Conservation (phyloP, 441 rosid genomes). For the Sinapis alba region DNA sequence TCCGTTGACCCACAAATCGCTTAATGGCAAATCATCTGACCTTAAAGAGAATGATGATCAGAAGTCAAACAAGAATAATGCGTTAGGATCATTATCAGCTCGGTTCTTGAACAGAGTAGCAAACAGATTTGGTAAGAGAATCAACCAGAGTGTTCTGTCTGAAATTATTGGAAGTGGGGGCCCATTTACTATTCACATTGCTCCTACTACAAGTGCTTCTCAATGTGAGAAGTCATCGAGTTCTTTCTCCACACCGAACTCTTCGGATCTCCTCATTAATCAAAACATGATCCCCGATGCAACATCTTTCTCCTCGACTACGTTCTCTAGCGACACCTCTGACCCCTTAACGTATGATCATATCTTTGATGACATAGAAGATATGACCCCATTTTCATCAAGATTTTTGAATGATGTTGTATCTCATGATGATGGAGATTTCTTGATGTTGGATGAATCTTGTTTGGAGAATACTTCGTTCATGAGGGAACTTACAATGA, state of each 20-base stretch:
- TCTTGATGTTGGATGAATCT: constrained; percentile 29
- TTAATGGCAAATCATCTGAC: constrained; percentile 27
- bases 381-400: constrained; percentile 25
- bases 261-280: constrained; percentile 6
- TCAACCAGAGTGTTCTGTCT: constrained; percentile 30
- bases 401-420: constrained; percentile 13
- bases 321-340: constrained; percentile 9
- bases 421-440: constrained; percentile 26
- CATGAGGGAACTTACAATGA: constrained; percentile 33
- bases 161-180: constrained; percentile 33
- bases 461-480: constrained; percentile 25
- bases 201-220: constrained; percentile 19
- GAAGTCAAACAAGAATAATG: not conserved
- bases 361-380: constrained; percentile 23
- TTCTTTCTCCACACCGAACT: constrained; percentile 22
- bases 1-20: constrained; percentile 59
- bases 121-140: constrained; percentile 32
- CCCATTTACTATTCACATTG: constrained; percentile 15
- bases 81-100: constrained; percentile 29
- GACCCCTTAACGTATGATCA: constrained; percentile 5
- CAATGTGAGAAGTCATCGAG: constrained; percentile 26
- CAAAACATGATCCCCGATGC: constrained; percentile 3
- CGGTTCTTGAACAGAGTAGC: constrained; percentile 42
- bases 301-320: constrained; percentile 28
- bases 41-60: constrained; percentile 11